A percentile compares a stretch with the other conserved stretches of the same genome.
phyloP scores from a whole-genome alignment of 2,329 filamentous ascomycete genomes.

The Trichoderma citrinoviride region DNA sequence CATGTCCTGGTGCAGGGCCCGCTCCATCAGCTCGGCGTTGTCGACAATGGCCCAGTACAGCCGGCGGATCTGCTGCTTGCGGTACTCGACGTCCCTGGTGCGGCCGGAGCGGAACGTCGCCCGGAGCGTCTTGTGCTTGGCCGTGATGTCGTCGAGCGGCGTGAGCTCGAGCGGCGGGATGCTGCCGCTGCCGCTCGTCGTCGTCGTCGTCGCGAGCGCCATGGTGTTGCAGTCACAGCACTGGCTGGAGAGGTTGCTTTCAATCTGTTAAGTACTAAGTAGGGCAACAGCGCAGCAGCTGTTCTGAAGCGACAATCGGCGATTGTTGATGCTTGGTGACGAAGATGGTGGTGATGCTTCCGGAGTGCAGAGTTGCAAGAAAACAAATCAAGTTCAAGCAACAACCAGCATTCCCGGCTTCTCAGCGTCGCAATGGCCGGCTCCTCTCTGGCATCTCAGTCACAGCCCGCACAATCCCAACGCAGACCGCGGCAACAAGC shows the following conservation, averaged over 20 bases:
- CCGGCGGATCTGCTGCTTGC: slow-evolving; percentile 82
- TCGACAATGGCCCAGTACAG: slow-evolving; percentile 92
- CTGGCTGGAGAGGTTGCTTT: not conserved
- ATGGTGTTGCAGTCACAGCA: slow-evolving; percentile 35
- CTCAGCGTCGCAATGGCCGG: not conserved
- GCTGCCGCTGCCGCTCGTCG: not conserved
- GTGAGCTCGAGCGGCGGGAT: slow-evolving; percentile 58
- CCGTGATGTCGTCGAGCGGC: slow-evolving; percentile 62
- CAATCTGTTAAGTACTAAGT: no score
- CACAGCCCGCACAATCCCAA: not conserved
- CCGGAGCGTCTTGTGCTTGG: slow-evolving; percentile 58
- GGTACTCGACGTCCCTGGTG: slow-evolving; percentile 79
- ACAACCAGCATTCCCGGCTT: no score
- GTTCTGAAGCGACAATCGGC: not conserved
- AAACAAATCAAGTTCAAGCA: no score
- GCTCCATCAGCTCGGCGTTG: slow-evolving; percentile 67
- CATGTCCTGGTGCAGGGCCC: slow-evolving; percentile 75
- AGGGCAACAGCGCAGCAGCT: not conserved
- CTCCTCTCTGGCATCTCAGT: not conserved
- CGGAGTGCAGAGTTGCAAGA: no score
- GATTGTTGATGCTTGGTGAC: no score
- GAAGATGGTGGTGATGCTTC: not conserved
- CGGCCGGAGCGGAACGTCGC: slow-evolving; percentile 73
- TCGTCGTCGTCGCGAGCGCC: slow-evolving; percentile 35
- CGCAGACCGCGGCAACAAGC: not conserved